Percentiles rank a stretch among this genome's conserved stretches.
These are phyloP conservation scores for Coprinellus micaceus DNA, from an alignment of 768 basidiomycete species.

Conservation along the genomic window DNA sequence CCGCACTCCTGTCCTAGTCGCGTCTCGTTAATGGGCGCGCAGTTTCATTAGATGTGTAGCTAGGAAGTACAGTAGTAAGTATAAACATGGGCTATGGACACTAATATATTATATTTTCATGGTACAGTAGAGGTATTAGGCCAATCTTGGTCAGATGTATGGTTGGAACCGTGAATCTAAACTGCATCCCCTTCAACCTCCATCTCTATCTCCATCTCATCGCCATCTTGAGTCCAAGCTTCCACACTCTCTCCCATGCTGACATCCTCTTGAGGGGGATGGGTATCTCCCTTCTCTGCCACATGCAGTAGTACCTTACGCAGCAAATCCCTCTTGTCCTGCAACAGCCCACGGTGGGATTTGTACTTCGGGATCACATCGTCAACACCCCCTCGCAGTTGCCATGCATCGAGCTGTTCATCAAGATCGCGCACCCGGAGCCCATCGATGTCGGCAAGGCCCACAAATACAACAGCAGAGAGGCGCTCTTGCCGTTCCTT, in stretches of 20 bases:
- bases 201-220: background rate
- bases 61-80: too few relatives aligned
- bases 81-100: too few relatives aligned
- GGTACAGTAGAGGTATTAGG: too few relatives aligned
- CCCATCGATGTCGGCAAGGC: background rate
- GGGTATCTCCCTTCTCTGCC: too few relatives aligned
- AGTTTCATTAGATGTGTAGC: too few relatives aligned
- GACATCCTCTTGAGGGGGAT: too few relatives aligned
- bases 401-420: background rate
- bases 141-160: too few relatives aligned
- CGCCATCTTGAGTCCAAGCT: background rate
- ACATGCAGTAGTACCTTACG: background rate
- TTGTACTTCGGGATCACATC: background rate
- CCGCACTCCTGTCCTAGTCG: too few relatives aligned
- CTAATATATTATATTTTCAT: too few relatives aligned
- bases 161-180: too few relatives aligned
- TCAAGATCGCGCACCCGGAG: background rate
- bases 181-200: background rate
- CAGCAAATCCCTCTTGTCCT: background rate
- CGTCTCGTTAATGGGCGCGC: too few relatives aligned
- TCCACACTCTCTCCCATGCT: too few relatives aligned
- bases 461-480: background rate
- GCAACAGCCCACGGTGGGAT: background rate
- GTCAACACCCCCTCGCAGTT: background rate
- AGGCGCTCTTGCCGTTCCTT: background rate